A percentile compares a stretch with the other conserved stretches of the same genome.
These are phyloP conservation scores for Brasenia schreberi DNA, from an alignment of 164 flowering plant genomes.

Conservation along the genomic window DNA sequence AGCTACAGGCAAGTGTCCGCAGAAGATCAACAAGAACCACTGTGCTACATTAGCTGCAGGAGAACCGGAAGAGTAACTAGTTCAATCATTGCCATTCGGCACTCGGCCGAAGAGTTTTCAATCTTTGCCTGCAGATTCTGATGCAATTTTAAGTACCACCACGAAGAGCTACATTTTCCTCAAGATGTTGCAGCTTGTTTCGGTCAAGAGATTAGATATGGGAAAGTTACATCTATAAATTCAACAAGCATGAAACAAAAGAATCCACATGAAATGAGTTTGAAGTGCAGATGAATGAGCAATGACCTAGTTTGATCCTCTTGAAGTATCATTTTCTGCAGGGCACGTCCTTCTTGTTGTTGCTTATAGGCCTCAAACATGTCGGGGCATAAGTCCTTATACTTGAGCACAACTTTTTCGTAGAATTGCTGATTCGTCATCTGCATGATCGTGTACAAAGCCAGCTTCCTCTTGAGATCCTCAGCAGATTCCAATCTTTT, in stretches of 20 bases:
- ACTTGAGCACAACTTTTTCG: slow-evolving; percentile 1
- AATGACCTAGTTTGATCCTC: neutral
- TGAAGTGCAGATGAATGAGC: neutral
- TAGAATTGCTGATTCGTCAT: slow-evolving; percentile 1
- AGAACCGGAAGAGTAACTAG: no score
- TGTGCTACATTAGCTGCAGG: no score
- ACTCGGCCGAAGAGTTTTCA: no score
- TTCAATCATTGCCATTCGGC: no score
- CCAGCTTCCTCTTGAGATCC: neutral
- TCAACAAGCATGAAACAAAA: neutral
- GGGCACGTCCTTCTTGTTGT: neutral
- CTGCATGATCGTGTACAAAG: neutral
- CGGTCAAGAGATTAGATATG: neutral
- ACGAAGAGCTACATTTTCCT: no score
- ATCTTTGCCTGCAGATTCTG: no score
- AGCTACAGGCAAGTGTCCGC: no score
- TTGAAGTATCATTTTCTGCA: neutral
- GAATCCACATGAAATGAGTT: neutral
- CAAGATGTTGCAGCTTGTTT: no score
- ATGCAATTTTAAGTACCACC: no score
- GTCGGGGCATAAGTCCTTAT: slow-evolving; percentile 4
- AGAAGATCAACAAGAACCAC: no score
- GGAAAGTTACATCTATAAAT: no score
- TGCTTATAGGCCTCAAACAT: neutral
- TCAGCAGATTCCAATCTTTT: slow-evolving; percentile 5